Conservation (phyloP, 31 red algal species). For the Porphyra umbilicalis region DNA sequence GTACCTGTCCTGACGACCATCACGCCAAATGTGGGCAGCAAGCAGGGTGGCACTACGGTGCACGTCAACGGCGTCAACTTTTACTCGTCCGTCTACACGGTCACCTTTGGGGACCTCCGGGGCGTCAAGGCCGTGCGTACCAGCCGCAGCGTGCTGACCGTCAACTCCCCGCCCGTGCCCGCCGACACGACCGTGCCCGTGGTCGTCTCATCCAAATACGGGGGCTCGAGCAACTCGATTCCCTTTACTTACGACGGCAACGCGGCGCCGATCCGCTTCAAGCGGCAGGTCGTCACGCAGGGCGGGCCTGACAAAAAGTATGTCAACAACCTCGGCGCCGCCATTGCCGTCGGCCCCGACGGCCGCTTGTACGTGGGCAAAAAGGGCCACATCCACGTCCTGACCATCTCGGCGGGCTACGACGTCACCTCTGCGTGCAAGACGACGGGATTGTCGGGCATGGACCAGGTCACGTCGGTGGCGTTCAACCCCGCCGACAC, state of each 20-base stretch:
- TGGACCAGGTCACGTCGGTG: constrained; percentile 24
- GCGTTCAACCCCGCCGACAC: constrained; percentile 52
- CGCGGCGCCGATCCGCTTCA: constrained; percentile 23
- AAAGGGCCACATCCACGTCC: constrained; percentile 27
- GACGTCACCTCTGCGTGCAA: constrained; percentile 22
- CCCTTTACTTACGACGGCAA: constrained; percentile 20
- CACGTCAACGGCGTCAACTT: constrained; percentile 46
- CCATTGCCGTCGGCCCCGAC: constrained; percentile 48
- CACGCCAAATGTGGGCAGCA: background rate
- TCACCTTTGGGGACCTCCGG: constrained; percentile 26
- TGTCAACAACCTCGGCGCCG: constrained; percentile 20
- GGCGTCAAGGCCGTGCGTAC: constrained; percentile 11
- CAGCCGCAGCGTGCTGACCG: background rate
- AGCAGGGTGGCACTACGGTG: constrained; percentile 44
- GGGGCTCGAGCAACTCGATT: constrained; percentile 25
- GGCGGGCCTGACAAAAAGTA: background rate
- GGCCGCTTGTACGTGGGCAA: constrained; percentile 26
- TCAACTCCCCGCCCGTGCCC: background rate
- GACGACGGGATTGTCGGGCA: constrained; percentile 5
- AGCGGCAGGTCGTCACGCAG: background rate
- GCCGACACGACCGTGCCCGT: background rate
- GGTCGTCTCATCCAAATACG: constrained; percentile 18
- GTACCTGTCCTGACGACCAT: background rate
- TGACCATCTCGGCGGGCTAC: constrained; percentile 12
- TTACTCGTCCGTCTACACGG: constrained; percentile 11